phyloP scores from a whole-genome alignment of 2,329 filamentous ascomycete genomes.

The Pleurostoma richardsiae region DNA sequence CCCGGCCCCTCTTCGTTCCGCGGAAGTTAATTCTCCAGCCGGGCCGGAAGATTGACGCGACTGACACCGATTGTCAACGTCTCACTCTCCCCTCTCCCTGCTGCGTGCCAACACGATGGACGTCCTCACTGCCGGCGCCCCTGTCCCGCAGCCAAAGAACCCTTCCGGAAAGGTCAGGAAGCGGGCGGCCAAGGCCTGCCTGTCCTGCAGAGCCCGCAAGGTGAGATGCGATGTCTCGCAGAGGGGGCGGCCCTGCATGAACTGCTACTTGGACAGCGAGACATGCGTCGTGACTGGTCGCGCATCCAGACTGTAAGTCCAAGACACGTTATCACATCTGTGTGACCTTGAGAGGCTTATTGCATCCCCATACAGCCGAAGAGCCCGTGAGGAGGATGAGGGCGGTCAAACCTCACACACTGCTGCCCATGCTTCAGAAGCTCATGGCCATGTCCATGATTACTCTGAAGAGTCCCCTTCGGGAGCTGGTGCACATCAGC shows the following conservation, averaged over 20 bases:
- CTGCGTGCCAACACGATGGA: background rate
- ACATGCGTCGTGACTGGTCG: slow-evolving; percentile 33
- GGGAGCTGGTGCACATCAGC: no score
- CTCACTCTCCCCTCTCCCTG: background rate
- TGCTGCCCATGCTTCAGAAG: no score
- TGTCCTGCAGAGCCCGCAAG: slow-evolving; percentile 45
- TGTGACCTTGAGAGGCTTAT: background rate
- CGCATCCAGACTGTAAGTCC: slow-evolving; percentile 32
- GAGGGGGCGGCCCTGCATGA: slow-evolving; percentile 43
- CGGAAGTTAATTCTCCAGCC: background rate
- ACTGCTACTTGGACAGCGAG: slow-evolving; percentile 45
- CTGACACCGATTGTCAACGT: background rate
- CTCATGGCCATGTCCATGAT: no score
- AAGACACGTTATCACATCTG: background rate
- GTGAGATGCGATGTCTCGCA: slow-evolving; percentile 46
- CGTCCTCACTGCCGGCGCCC: background rate
- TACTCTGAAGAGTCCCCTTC: no score
- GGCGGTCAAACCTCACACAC: slow-evolving; percentile 20
- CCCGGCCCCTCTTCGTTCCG: background rate
- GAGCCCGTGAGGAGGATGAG: slow-evolving; percentile 19
- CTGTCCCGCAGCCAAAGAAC: background rate
- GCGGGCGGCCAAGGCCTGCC: slow-evolving; percentile 44
- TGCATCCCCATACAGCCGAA: slow-evolving; percentile 14
- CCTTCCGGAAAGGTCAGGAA: slow-evolving; percentile 28
- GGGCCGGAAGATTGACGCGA: background rate